Evolutionary conservation across 2,329 filamentous ascomycete species (phyloP).

Genomic region (Tolypocladium ophioglossoides): DNA sequence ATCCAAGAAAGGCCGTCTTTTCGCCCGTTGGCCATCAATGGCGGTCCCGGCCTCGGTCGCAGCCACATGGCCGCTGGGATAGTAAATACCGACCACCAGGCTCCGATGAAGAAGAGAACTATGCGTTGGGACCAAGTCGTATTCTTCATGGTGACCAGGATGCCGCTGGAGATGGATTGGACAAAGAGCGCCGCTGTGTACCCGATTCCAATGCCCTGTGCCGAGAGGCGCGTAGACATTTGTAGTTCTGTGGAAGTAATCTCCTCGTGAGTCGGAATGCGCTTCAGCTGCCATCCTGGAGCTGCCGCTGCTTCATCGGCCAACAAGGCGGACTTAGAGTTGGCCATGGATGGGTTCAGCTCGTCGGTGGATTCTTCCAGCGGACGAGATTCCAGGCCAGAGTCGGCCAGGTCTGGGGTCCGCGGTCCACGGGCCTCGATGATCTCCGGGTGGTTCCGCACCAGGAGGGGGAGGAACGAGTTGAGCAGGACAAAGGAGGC

Average conservation of each 20-base stretch:
- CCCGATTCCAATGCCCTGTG: slow-evolving; percentile 85
- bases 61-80: slow-evolving; percentile 83
- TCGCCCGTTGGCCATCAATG: slow-evolving; percentile 41
- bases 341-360: slow-evolving; percentile 18
- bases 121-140: slow-evolving; percentile 79
- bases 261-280: slow-evolving; percentile 32
- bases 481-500: slow-evolving; percentile 93
- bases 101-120: slow-evolving; percentile 75
- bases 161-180: slow-evolving; percentile 68
- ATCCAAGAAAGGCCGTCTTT: slow-evolving; percentile 38
- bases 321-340: slow-evolving; percentile 39
- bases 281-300: slow-evolving; percentile 21
- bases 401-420: slow-evolving; percentile 20
- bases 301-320: slow-evolving; percentile 12
- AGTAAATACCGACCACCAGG: slow-evolving; percentile 91
- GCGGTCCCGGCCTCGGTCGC: slow-evolving; percentile 78
- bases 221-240: slow-evolving; percentile 83
- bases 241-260: slow-evolving; percentile 58
- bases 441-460: slow-evolving; percentile 65
- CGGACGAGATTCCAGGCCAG: slow-evolving; percentile 22
- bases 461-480: slow-evolving; percentile 84
- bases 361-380: slow-evolving; percentile 22
- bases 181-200: slow-evolving; percentile 80
- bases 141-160: slow-evolving; percentile 63
- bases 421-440: slow-evolving; percentile 15